These are phyloP conservation scores for Galerina marginata DNA, from an alignment of 768 basidiomycete genomes.

Conservation along the genomic window DNA sequence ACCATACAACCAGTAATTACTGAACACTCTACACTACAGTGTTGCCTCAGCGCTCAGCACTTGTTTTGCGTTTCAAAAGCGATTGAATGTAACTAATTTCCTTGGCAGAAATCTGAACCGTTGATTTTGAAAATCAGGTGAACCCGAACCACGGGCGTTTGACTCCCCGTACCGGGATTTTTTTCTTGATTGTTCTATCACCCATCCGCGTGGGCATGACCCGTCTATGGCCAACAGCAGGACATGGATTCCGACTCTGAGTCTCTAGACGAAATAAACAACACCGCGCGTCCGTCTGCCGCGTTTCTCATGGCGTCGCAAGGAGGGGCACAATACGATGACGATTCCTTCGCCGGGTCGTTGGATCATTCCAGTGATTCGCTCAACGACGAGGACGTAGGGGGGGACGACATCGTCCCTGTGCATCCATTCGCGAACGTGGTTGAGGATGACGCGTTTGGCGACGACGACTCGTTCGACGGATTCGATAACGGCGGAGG, in stretches of 20 bases:
- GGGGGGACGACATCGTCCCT: slow-evolving; percentile 42
- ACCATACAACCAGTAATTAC: too few relatives aligned
- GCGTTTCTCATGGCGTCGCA: slow-evolving; percentile 71
- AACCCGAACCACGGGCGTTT: slow-evolving; percentile 40
- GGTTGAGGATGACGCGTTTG: slow-evolving; percentile 57
- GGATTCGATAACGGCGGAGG: slow-evolving; percentile 43
- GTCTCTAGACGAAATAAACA: slow-evolving; percentile 61
- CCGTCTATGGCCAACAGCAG: slow-evolving; percentile 22
- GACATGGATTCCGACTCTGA: slow-evolving; percentile 60
- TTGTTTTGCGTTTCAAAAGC: slow-evolving; percentile 27
- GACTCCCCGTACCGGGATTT: slow-evolving; percentile 58
- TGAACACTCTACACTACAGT: too few relatives aligned
- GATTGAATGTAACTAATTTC: too few relatives aligned
- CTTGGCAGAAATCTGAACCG: too few relatives aligned
- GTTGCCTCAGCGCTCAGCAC: slow-evolving; percentile 41
- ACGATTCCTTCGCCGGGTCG: slow-evolving; percentile 54
- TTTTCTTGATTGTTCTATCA: slow-evolving; percentile 14
- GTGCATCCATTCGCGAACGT: slow-evolving; percentile 66
- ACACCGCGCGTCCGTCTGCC: slow-evolving; percentile 68
- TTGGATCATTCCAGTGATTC: slow-evolving; percentile 67
- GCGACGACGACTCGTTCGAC: slow-evolving; percentile 58
- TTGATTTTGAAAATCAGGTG: too few relatives aligned
- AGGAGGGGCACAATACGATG: slow-evolving; percentile 45
- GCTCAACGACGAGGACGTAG: slow-evolving; percentile 52
- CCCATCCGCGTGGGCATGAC: too few relatives aligned